Conservation (phyloP, 2,329 filamentous ascomycete genomes). For the Colletotrichum eleusines region DNA sequence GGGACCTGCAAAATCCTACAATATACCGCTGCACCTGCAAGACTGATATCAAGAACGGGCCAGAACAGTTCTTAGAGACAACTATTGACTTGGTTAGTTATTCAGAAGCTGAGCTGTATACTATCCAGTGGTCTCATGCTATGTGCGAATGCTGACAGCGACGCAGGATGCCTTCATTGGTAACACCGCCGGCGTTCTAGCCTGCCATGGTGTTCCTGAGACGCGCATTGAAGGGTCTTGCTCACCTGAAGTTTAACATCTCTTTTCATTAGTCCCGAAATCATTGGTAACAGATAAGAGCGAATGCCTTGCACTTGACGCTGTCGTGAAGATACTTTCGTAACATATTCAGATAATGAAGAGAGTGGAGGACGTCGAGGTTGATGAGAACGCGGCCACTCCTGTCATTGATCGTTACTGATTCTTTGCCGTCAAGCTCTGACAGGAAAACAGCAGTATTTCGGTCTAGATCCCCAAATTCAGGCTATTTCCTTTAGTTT, state of each 20-base stretch:
- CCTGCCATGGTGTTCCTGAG: neutral
- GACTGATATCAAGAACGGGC: neutral
- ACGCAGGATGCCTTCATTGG: conserved; percentile 6
- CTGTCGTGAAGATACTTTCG: no score
- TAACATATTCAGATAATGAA: no score
- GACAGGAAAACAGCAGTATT: no score
- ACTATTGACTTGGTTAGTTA: conserved; percentile 2
- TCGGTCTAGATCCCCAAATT: no score
- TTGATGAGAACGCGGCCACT: no score
- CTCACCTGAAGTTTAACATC: neutral
- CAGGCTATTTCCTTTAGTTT: no score
- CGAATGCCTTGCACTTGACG: no score
- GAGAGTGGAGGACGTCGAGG: no score
- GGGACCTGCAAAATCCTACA: neutral
- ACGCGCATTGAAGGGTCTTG: neutral
- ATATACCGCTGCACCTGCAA: conserved; percentile 1
- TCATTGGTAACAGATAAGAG: no score
- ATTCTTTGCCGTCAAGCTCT: no score
- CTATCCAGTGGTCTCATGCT: neutral
- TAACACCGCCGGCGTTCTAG: neutral
- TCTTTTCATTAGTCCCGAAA: no score
- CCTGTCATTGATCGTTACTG: no score
- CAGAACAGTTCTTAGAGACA: neutral
- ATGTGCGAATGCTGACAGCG: neutral
- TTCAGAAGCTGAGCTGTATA: neutral